These are phyloP conservation scores for Teunomyces barrocoloradensis DNA, from an alignment of 805 yeast genomes.

Conservation along the genomic window DNA sequence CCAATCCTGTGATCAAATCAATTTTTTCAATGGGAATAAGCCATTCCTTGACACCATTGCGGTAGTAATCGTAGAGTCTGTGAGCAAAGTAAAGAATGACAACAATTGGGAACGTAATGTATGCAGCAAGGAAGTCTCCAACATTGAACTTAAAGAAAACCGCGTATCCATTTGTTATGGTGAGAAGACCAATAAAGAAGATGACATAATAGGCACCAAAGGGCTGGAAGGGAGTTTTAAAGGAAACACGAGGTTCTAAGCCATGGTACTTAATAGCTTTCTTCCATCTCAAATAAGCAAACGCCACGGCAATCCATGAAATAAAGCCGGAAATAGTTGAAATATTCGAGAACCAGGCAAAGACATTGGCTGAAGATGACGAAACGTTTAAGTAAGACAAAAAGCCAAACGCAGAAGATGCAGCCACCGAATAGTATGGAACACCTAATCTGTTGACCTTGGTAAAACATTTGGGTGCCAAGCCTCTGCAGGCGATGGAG, in stretches of 20 bases:
- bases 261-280: constrained; percentile 56
- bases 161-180: constrained; percentile 71
- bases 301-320: constrained; percentile 55
- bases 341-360: constrained; percentile 64
- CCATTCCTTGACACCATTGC: constrained; percentile 31
- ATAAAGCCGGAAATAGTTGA: constrained; percentile 66
- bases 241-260: constrained; percentile 56
- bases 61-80: constrained; percentile 40
- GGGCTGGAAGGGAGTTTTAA: constrained; percentile 55
- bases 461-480: constrained; percentile 48
- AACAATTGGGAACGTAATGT: constrained; percentile 62
- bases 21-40: constrained; percentile 53
- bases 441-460: constrained; percentile 44
- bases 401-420: constrained; percentile 38
- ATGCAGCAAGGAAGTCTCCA: constrained; percentile 67
- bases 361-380: constrained; percentile 50
- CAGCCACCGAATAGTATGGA: constrained; percentile 33
- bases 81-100: constrained; percentile 56
- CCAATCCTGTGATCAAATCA: constrained; percentile 61
- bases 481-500: constrained; percentile 46
- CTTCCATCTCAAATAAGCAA: constrained; percentile 61
- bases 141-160: constrained; percentile 59
- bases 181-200: constrained; percentile 47
- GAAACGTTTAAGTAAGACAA: constrained; percentile 56
- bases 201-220: constrained; percentile 56